A percentile compares a stretch with the other conserved stretches of the same genome.
These are phyloP conservation scores for Carex kokanica DNA, from an alignment of 176 grass and related monocot species.

Conservation along the genomic window DNA sequence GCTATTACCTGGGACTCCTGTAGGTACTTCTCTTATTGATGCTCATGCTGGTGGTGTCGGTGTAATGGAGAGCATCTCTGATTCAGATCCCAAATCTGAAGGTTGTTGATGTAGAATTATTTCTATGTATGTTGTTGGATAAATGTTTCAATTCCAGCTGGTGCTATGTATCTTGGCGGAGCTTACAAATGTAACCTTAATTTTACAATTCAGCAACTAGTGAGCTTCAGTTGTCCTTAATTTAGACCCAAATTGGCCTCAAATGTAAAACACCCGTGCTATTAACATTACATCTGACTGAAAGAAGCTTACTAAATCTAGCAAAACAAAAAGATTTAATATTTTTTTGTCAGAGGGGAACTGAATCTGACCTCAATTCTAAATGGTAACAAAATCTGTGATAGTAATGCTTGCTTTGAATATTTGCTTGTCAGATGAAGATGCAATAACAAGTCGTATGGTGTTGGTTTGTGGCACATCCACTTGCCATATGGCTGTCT, in stretches of 20 bases:
- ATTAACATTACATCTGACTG: neutral
- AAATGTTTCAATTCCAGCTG: neutral
- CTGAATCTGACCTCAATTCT: neutral
- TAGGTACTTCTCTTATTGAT: constrained; percentile 96
- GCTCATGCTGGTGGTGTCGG: constrained; percentile 95
- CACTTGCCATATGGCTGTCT: constrained; percentile 94
- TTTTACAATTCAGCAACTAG: neutral
- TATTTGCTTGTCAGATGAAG: constrained; percentile 46
- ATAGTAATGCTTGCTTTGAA: constrained; percentile 14
- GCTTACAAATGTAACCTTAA: neutral
- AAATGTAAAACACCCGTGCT: neutral
- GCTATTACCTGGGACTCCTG: constrained; percentile 66
- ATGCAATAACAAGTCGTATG: constrained; percentile 66
- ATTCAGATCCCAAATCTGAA: constrained; percentile 48
- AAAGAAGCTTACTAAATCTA: neutral
- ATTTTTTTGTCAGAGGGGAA: neutral
- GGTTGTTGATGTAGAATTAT: constrained; percentile 28
- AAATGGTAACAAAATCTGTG: neutral
- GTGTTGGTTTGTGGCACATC: constrained; percentile 96
- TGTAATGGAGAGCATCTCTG: constrained; percentile 69
- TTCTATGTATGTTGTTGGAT: neutral
- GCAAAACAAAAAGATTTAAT: neutral
- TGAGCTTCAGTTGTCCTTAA: neutral
- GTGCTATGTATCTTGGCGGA: neutral
- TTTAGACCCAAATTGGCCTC: neutral